phyloP scores from a whole-genome alignment of 305 asterid genomes.

The Petunia hybrid region DNA sequence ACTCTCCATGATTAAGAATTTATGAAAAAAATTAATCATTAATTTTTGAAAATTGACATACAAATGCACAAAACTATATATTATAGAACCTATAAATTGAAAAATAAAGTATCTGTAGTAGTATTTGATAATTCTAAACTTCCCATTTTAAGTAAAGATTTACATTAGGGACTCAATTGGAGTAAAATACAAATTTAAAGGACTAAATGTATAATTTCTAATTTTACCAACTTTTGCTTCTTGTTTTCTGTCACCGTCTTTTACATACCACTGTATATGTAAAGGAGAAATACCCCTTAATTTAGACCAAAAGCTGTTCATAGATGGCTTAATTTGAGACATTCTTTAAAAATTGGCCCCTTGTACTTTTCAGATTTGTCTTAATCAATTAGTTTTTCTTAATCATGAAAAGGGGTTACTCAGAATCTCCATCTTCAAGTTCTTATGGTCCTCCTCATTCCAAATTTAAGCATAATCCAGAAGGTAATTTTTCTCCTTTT shows the following conservation, averaged over 20 bases:
- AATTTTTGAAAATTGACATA: too few relatives aligned
- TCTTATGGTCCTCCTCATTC: slow-evolving; percentile 80
- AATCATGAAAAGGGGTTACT: slow-evolving; percentile 85
- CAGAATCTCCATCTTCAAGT: slow-evolving; percentile 77
- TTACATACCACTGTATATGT: not conserved
- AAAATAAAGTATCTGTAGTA: too few relatives aligned
- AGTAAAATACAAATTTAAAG: not conserved
- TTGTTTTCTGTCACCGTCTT: not conserved
- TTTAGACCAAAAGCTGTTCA: not conserved
- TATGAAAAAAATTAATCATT: too few relatives aligned
- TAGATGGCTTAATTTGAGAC: not conserved
- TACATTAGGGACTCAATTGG: not conserved
- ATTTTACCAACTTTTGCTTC: not conserved
- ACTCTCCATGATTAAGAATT: too few relatives aligned
- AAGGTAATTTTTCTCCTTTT: slow-evolving; percentile 54
- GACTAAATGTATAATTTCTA: not conserved
- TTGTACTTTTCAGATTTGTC: slow-evolving; percentile 1
- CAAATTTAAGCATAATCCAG: slow-evolving; percentile 73
- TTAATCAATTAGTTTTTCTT: not conserved
- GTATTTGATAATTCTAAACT: too few relatives aligned
- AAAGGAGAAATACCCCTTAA: too few relatives aligned
- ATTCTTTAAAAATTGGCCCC: not conserved
- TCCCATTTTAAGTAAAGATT: not conserved
- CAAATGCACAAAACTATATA: too few relatives aligned
- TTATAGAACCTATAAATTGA: too few relatives aligned